Conservation (phyloP, 768 basidiomycete genomes). For the Omphalotus guepiniiformis region DNA sequence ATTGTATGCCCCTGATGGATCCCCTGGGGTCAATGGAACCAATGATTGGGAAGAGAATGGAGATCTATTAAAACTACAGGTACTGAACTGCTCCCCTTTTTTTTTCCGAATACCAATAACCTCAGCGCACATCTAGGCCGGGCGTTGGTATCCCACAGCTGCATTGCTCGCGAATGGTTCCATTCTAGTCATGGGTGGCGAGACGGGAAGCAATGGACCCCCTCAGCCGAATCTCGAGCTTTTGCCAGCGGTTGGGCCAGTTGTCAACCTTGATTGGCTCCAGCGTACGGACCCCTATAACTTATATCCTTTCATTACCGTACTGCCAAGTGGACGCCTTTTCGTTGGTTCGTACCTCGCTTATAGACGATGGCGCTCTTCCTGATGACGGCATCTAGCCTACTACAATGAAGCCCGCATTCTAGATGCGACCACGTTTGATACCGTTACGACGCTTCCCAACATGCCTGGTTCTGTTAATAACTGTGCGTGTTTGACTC, state of each 20-base stretch:
- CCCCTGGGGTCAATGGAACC: constrained; percentile 63
- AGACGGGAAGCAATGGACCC: constrained; percentile 62
- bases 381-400: constrained; percentile 29
- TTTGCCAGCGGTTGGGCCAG: constrained; percentile 60
- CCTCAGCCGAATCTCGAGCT: constrained; percentile 70
- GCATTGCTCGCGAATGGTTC: constrained; percentile 71
- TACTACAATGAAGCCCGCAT: constrained; percentile 84
- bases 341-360: constrained; percentile 54
- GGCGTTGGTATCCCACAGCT: constrained; percentile 71
- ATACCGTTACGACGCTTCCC: constrained; percentile 55
- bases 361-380: neutral
- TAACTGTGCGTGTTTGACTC: constrained; percentile 47
- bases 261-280: constrained; percentile 61
- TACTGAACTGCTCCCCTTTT: neutral
- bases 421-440: constrained; percentile 61
- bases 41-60: constrained; percentile 84
- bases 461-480: constrained; percentile 75
- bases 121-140: constrained; percentile 32
- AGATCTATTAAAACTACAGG: constrained; percentile 1
- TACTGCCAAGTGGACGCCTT: constrained; percentile 65
- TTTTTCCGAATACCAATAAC: neutral
- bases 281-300: constrained; percentile 75
- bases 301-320: constrained; percentile 71
- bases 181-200: constrained; percentile 71
- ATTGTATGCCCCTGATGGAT: constrained; percentile 68